Conservation (phyloP, 257 asterid genomes). For the Ligustrum vulgare region DNA sequence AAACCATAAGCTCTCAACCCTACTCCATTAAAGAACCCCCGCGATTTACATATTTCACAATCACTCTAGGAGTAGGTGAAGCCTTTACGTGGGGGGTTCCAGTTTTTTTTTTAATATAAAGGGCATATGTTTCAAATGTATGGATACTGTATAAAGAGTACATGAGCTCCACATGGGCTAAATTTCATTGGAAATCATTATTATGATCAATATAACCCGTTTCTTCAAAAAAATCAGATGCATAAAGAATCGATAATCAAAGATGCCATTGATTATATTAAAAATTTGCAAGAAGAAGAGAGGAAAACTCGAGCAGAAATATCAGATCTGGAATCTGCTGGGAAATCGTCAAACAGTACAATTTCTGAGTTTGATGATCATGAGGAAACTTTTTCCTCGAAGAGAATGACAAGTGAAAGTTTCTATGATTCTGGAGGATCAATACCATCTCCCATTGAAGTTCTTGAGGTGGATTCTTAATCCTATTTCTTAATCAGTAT, state of each 20-base stretch:
- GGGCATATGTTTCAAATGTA: no score
- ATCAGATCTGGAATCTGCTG: constrained; percentile 45
- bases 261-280: constrained; percentile 82
- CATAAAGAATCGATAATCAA: constrained; percentile 84
- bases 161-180: no score
- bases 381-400: constrained; percentile 21
- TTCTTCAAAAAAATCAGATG: constrained; percentile 41
- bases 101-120: no score
- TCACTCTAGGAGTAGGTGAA: no score
- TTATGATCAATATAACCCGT: not conserved
- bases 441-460: constrained; percentile 51
- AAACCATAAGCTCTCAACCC: no score
- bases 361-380: constrained; percentile 40
- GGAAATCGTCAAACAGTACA: constrained; percentile 19
- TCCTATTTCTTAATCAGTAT: no score
- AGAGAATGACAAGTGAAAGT: constrained; percentile 46
- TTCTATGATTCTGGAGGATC: constrained; percentile 27
- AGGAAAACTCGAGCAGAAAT: constrained; percentile 53
- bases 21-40: no score
- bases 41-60: no score
- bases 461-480: constrained; percentile 55
- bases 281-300: constrained; percentile 61
- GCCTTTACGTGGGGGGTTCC: no score
- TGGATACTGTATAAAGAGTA: no score
- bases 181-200: not conserved